phyloP scores from a whole-genome alignment of 495 filamentous ascomycete genomes.

The Collariella sp. region DNA sequence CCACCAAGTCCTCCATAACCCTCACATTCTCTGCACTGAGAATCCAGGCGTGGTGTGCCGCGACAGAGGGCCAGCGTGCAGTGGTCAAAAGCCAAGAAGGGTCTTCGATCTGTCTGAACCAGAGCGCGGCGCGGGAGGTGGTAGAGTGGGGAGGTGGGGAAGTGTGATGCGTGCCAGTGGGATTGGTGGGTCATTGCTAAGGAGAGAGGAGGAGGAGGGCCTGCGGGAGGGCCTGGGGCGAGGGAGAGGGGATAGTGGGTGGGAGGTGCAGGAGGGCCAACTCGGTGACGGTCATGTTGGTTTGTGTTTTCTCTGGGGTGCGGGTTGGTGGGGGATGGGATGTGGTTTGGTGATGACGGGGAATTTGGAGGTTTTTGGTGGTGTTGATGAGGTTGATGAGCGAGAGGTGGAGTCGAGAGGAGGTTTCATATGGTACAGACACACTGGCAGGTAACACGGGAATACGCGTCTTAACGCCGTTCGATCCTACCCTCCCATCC shows the following conservation, averaged over 20 bases:
- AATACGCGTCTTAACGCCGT: too few relatives aligned
- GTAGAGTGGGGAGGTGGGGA: conserved; percentile 17
- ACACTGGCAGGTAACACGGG: too few relatives aligned
- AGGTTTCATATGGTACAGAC: too few relatives aligned
- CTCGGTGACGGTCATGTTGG: conserved; percentile 45
- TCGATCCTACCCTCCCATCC: too few relatives aligned
- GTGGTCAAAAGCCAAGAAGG: conserved; percentile 39
- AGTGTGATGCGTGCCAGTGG: conserved; percentile 29
- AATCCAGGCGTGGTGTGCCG: conserved; percentile 43
- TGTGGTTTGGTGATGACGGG: too few relatives aligned
- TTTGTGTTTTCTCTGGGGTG: too few relatives aligned
- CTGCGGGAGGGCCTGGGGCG: conserved; percentile 10
- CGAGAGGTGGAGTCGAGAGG: too few relatives aligned
- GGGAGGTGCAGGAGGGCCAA: conserved; percentile 41
- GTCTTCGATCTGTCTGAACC: conserved; percentile 43
- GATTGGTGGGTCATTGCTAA: conserved; percentile 27
- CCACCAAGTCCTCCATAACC: conserved; percentile 14
- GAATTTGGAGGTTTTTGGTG: not conserved
- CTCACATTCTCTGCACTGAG: conserved; percentile 28
- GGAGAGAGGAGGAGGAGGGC: conserved; percentile 24
- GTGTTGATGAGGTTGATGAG: too few relatives aligned
- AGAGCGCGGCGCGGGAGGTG: conserved; percentile 18
- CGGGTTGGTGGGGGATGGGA: not conserved
- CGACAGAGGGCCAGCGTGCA: conserved; percentile 44
- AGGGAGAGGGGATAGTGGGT: conserved; percentile 11